Evolutionary conservation across 108 stramenopile species (phyloP).

Genomic region (Pseudonitzschia pungens): DNA sequence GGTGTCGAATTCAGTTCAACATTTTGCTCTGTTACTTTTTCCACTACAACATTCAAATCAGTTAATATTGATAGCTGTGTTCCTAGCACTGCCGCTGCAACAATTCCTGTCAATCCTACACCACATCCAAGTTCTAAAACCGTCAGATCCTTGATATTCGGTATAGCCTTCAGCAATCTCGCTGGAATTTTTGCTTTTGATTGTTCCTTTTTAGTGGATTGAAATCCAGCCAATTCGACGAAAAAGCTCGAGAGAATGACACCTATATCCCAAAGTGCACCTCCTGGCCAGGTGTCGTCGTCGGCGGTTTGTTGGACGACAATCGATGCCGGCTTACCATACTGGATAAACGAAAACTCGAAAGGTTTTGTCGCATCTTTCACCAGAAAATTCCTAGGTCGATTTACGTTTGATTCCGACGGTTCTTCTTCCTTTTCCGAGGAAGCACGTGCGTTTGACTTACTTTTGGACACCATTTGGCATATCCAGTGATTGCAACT

Average conservation of each 20-base stretch:
- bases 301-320: slow-evolving; percentile 46
- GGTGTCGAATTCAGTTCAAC: slow-evolving; percentile 35
- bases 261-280: slow-evolving; percentile 58
- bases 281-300: slow-evolving; percentile 61
- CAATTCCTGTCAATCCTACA: slow-evolving; percentile 54
- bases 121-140: slow-evolving; percentile 53
- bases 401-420: slow-evolving; percentile 10
- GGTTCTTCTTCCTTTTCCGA: neutral
- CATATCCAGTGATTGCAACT: neutral
- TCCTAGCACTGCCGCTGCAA: slow-evolving; percentile 41
- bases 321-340: slow-evolving; percentile 36
- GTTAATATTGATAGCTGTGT: slow-evolving; percentile 45
- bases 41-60: slow-evolving; percentile 51
- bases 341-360: slow-evolving; percentile 34
- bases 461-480: neutral
- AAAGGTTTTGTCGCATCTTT: slow-evolving; percentile 49
- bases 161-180: slow-evolving; percentile 28
- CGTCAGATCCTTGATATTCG: slow-evolving; percentile 21
- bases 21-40: slow-evolving; percentile 43
- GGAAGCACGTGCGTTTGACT: neutral
- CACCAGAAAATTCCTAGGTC: slow-evolving; percentile 43
- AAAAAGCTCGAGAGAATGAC: slow-evolving; percentile 45
- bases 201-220: slow-evolving; percentile 9
- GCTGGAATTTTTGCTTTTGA: slow-evolving; percentile 19
- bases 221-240: slow-evolving; percentile 32